These are phyloP conservation scores for Xanthoceras sorbifolium DNA, from an alignment of 345 rosid genomes.

Conservation along the genomic window DNA sequence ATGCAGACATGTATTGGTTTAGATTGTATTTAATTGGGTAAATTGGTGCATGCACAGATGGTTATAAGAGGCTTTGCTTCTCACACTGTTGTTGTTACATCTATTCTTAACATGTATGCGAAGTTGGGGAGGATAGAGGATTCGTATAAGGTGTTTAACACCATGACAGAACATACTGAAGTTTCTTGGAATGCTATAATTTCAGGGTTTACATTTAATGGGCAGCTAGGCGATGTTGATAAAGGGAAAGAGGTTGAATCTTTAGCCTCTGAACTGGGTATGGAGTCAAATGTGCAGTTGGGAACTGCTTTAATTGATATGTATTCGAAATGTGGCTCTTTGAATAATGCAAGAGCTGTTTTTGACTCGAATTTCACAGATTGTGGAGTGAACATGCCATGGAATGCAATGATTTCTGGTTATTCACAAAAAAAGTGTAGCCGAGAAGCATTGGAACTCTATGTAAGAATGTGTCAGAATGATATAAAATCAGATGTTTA, in stretches of 20 bases:
- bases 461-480: constrained; percentile 36
- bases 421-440: constrained; percentile 26
- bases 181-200: constrained; percentile 53
- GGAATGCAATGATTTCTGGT: constrained; percentile 51
- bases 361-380: constrained; percentile 31
- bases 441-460: constrained; percentile 38
- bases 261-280: constrained; percentile 31
- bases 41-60: constrained; percentile 45
- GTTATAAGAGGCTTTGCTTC: constrained; percentile 35
- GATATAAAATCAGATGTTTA: constrained; percentile 33
- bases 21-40: constrained; percentile 32
- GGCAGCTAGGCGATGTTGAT: constrained; percentile 36
- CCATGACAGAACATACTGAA: constrained; percentile 32
- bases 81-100: constrained; percentile 32
- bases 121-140: constrained; percentile 42
- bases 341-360: constrained; percentile 32
- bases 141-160: constrained; percentile 34
- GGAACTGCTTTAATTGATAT: constrained; percentile 55
- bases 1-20: constrained; percentile 43
- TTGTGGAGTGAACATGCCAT: constrained; percentile 32
- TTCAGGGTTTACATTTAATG: constrained; percentile 43
- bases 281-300: constrained; percentile 33
- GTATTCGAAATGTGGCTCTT: constrained; percentile 43
- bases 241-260: constrained; percentile 34
- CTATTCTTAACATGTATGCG: constrained; percentile 50